A percentile compares a stretch with the other conserved stretches of the same genome.
Conservation (phyloP, 2,329 filamentous ascomycete genomes). For the Neonectria magnoliae region DNA sequence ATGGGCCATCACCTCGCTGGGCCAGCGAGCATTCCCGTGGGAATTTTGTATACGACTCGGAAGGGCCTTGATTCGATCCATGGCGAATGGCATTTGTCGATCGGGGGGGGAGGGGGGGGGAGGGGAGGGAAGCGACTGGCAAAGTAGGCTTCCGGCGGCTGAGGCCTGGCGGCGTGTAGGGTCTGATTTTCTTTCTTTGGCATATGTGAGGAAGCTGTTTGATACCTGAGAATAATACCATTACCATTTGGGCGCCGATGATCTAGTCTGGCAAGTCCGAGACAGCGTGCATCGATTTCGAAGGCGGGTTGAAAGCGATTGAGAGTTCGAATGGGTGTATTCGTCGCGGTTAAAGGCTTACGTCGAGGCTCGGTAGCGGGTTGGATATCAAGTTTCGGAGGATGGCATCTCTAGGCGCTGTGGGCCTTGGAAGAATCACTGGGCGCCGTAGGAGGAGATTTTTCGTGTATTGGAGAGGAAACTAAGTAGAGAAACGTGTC, state of each 20-base stretch:
- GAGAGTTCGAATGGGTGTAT: background rate
- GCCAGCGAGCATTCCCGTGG: conserved; percentile 15
- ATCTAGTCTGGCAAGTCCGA: background rate
- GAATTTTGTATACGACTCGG: conserved; percentile 31
- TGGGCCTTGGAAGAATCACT: background rate
- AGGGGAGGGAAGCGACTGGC: conserved; percentile 21
- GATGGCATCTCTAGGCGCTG: background rate
- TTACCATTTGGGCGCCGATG: conserved; percentile 21
- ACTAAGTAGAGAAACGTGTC: background rate
- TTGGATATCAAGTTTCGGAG: background rate
- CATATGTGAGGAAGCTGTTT: conserved; percentile 38
- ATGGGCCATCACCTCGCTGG: conserved; percentile 20
- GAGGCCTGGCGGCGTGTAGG: conserved; percentile 27
- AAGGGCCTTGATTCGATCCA: conserved; percentile 25
- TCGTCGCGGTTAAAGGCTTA: background rate
- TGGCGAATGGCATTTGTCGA: conserved; percentile 27
- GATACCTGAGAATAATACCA: conserved; percentile 44
- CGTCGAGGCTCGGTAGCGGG: background rate
- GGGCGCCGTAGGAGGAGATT: background rate
- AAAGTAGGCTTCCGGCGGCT: conserved; percentile 19
- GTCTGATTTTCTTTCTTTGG: conserved; percentile 26
- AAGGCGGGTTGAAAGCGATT: background rate
- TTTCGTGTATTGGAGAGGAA: too few species aligned
- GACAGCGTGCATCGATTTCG: background rate
- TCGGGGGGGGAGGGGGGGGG: too few species aligned